Base-by-base conservation (phyloP, 2,329 filamentous ascomycete species). In the Helotiales sp. region DNA sequence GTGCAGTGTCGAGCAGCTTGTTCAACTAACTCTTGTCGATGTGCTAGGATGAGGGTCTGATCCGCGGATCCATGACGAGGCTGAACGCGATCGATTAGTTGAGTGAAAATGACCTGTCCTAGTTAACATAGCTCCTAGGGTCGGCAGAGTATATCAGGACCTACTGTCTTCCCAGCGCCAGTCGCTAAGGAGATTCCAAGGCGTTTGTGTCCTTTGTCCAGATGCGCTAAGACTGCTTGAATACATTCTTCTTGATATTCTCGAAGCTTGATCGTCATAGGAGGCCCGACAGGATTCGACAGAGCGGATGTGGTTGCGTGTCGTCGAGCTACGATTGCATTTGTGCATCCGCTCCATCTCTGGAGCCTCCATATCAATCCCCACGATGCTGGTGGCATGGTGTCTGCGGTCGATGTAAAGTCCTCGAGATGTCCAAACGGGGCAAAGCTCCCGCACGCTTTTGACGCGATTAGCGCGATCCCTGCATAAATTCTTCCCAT, bases 231-330 rank as follows among this genome's bases (percentile, higher is more conserved):
- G 2, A 96, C 89, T 0, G 91, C 86, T 68, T 90, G 84, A 60
- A 97, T 96, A 69, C 91, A 96, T 79, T 96, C 91, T 77, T 95
- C 87, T 71, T 97, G 93, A 69, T 96, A 97, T 66, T 89, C 80
- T 64, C 92, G 88, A 40, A 96, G 84, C 55, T 81, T 81, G 54
- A 93, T 66, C 22, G 64, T 63, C 29, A 66, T 36, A 19, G 57
- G 62, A 27, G 59, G 48, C 2, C 10, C 49, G 30, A 31, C 24
- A 3, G 58, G 44, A 27, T 34, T 42, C 8, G 49, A 34, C 15
- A 54, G 19, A 19, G 59, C 33, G 2, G 57, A 47, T 38, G 61
- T 56, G 13, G 62, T 63, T 9, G 62, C 61, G 59, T 61, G 62
- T 30, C 56, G 57, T 5, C 50, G 57, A 9, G 25, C 34, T 25